These are phyloP conservation scores for Evernia prunastri DNA, from an alignment of 495 filamentous ascomycete species.

Conservation along the genomic window DNA sequence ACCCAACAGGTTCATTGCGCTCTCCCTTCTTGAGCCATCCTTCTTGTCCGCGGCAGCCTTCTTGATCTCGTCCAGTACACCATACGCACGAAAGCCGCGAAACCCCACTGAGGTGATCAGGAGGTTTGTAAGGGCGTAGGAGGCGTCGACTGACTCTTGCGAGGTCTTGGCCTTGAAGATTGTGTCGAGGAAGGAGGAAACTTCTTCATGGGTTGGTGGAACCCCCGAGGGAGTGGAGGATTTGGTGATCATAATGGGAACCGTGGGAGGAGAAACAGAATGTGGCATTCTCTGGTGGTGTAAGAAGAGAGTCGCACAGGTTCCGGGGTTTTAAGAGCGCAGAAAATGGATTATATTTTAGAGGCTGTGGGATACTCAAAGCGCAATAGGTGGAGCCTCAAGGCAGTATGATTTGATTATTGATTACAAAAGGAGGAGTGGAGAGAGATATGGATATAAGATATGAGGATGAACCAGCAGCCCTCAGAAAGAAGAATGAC, in stretches of 20 bases:
- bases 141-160: conserved; percentile 76
- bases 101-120: conserved; percentile 72
- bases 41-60: conserved; percentile 95
- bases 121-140: conserved; percentile 74
- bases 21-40: conserved; percentile 75
- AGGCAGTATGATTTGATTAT: neutral
- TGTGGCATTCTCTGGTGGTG: conserved; percentile 56
- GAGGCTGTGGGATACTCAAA: neutral
- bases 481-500: conserved; percentile 3
- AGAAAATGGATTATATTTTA: neutral
- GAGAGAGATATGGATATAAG: neutral
- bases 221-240: conserved; percentile 46
- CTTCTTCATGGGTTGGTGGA: conserved; percentile 64
- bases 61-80: conserved; percentile 60
- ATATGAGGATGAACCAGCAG: conserved; percentile 6
- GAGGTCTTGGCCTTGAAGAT: conserved; percentile 79
- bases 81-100: conserved; percentile 67
- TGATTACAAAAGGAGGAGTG: neutral
- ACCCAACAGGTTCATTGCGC: conserved; percentile 90
- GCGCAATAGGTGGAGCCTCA: neutral
- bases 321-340: neutral
- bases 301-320: neutral
- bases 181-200: conserved; percentile 62
- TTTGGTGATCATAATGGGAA: conserved; percentile 54
- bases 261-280: conserved; percentile 51